phyloP scores from a whole-genome alignment of 2,329 filamentous ascomycete species.

The Arthrobotrys musiformis region DNA sequence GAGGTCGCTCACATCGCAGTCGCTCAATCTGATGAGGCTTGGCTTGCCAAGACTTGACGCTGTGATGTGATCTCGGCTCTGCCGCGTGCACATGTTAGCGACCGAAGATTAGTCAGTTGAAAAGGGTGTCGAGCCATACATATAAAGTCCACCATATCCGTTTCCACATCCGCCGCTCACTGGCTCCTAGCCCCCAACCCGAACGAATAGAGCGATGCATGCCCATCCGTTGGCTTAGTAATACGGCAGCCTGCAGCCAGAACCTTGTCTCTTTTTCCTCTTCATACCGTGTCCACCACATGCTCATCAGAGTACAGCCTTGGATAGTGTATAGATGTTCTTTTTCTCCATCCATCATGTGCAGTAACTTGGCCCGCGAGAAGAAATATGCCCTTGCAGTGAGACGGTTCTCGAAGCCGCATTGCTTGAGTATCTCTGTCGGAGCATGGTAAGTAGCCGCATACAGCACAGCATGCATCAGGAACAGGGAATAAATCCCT shows the following conservation, averaged over 20 bases:
- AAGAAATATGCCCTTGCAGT: constrained; percentile 54
- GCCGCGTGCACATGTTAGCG: not conserved
- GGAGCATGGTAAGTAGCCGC: constrained; percentile 36
- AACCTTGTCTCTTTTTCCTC: constrained; percentile 53
- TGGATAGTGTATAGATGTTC: constrained; percentile 52
- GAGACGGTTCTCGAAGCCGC: constrained; percentile 49
- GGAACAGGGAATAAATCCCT: constrained; percentile 42
- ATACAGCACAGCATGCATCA: constrained; percentile 44
- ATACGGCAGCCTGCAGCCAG: constrained; percentile 46
- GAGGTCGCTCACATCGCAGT: constrained; percentile 46
- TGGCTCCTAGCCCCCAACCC: constrained; percentile 49
- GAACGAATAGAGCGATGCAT: constrained; percentile 49
- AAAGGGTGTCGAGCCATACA: constrained; percentile 25
- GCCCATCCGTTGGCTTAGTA: constrained; percentile 52
- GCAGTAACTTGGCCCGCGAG: constrained; percentile 45
- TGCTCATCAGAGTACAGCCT: constrained; percentile 50
- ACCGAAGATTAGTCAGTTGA: not conserved
- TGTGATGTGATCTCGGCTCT: constrained; percentile 54
- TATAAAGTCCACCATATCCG: constrained; percentile 55
- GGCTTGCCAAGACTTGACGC: constrained; percentile 54
- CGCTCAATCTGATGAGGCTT: constrained; percentile 37
- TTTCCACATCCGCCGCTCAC: constrained; percentile 54
- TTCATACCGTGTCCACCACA: constrained; percentile 54
- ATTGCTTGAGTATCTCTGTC: constrained; percentile 42
- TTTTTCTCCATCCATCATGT: constrained; percentile 54